Conservation (phyloP, 2,329 filamentous ascomycete genomes). For the Leptodontidium sp. region DNA sequence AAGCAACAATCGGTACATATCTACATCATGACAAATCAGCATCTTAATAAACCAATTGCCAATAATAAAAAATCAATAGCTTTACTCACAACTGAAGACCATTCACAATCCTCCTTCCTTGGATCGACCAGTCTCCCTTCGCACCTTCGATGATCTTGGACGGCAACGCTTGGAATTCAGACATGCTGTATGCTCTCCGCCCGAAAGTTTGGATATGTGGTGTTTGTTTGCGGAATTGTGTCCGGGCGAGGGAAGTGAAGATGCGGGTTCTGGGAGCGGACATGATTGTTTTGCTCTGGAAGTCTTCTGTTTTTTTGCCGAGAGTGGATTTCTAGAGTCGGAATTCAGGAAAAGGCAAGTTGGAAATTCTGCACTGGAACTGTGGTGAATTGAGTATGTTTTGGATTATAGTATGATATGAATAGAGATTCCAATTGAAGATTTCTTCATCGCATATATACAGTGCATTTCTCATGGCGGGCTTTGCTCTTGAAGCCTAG, state of each 20-base stretch:
- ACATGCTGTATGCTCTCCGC: background rate
- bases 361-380: background rate
- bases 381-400: background rate
- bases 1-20: conserved; percentile 9
- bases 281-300: background rate
- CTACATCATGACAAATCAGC: background rate
- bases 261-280: background rate
- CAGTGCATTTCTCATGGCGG: background rate
- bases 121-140: conserved; percentile 3
- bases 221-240: background rate
- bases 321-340: background rate
- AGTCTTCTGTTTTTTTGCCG: background rate
- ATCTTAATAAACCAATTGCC: background rate
- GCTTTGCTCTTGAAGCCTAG: background rate
- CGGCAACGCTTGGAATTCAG: background rate
- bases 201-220: background rate
- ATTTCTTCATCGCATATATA: background rate
- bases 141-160: background rate
- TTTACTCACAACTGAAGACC: conserved; percentile 7
- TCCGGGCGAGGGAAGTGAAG: background rate
- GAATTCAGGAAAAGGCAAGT: background rate
- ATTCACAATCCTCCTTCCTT: conserved; percentile 6
- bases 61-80: background rate
- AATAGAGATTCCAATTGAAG: background rate
- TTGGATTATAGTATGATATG: background rate